phyloP scores from a whole-genome alignment of 2,329 filamentous ascomycete genomes.

The Xylaria sp. region DNA sequence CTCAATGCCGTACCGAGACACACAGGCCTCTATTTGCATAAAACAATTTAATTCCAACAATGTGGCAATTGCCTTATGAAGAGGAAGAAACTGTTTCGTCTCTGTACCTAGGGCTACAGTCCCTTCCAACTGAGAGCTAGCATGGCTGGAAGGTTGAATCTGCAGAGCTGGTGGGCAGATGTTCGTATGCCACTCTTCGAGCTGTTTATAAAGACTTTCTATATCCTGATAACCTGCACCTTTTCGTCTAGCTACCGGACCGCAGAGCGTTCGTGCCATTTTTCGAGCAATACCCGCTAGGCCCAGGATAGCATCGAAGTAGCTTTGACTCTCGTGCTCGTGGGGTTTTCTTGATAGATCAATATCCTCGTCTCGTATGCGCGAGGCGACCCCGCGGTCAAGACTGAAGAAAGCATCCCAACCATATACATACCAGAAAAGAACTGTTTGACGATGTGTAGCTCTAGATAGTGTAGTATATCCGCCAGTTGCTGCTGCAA shows the following conservation, averaged over 20 bases:
- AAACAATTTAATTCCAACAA: slow-evolving; percentile 29
- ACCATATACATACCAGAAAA: slow-evolving; percentile 32
- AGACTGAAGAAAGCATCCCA: slow-evolving; percentile 29
- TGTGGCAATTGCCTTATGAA: slow-evolving; percentile 16
- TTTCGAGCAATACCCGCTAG: slow-evolving; percentile 27
- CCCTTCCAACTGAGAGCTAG: background rate
- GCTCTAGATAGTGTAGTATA: slow-evolving; percentile 18
- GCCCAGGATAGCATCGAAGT: slow-evolving; percentile 31
- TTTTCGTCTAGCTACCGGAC: slow-evolving; percentile 20
- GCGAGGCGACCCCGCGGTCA: slow-evolving; percentile 28
- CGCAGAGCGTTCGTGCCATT: slow-evolving; percentile 25
- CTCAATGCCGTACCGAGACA: slow-evolving; percentile 32
- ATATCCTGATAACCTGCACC: slow-evolving; percentile 26
- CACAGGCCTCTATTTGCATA: slow-evolving; percentile 32
- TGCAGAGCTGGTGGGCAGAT: slow-evolving; percentile 20
- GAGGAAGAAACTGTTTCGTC: slow-evolving; percentile 9
- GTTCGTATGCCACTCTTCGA: slow-evolving; percentile 30
- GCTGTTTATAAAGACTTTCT: slow-evolving; percentile 25
- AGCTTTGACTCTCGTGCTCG: slow-evolving; percentile 23
- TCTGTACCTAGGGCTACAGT: background rate
- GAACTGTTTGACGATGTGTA: slow-evolving; percentile 21
- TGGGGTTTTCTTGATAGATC: slow-evolving; percentile 11
- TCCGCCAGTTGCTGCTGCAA: slow-evolving; percentile 1
- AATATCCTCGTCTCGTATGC: slow-evolving; percentile 31
- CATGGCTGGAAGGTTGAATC: background rate